A percentile compares a stretch with the other conserved stretches of the same genome.
phyloP scores from a whole-genome alignment of 257 asterid genomes.

The Mentha longifolia region DNA sequence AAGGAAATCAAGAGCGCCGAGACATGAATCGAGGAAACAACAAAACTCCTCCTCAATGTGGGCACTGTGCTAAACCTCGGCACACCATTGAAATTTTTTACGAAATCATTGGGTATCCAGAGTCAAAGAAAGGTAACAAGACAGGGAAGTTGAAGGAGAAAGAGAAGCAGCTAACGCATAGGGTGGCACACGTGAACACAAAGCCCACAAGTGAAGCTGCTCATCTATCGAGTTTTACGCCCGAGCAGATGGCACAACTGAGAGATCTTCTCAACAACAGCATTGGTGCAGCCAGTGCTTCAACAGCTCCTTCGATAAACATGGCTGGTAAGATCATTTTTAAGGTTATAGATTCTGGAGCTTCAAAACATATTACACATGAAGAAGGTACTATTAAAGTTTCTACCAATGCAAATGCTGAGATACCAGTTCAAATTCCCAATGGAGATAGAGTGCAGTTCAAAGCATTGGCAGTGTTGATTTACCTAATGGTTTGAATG shows the following conservation, averaged over 20 bases:
- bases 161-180: neutral
- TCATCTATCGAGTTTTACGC: neutral
- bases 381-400: too few relatives aligned
- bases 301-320: constrained; percentile 4
- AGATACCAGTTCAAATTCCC: too few relatives aligned
- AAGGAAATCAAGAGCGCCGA: neutral
- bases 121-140: neutral
- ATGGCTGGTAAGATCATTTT: neutral
- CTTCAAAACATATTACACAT: too few relatives aligned
- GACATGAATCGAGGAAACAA: too few relatives aligned
- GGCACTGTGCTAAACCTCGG: too few relatives aligned
- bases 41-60: too few relatives aligned
- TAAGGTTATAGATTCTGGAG: too few relatives aligned
- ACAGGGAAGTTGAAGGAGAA: neutral
- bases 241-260: neutral
- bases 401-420: neutral
- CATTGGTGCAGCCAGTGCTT: neutral
- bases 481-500: too few relatives aligned
- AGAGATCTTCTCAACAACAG: constrained; percentile 12
- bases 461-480: too few relatives aligned
- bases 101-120: neutral
- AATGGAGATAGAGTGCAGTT: too few relatives aligned
- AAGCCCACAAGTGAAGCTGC: too few relatives aligned
- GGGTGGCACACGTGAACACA: neutral
- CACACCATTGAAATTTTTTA: too few relatives aligned